Evolutionary conservation across 2,329 filamentous ascomycete genomes (phyloP), one percentile per base, ranked within the genome.

Genomic region (Pseudohalonectria lignicola): DNA sequence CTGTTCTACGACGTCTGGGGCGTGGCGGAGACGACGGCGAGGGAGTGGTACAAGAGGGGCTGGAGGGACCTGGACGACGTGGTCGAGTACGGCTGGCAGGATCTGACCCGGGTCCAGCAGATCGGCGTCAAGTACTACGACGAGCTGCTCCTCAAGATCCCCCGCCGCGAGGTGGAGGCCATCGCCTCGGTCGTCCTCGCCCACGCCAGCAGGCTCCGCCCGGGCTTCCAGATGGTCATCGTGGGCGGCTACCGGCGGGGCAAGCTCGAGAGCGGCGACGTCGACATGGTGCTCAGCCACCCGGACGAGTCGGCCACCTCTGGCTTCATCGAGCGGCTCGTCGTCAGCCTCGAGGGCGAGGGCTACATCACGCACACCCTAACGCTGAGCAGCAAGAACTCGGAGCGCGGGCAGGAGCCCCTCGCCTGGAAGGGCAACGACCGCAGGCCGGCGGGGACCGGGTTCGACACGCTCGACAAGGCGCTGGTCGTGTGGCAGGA

Each of bases 121-220:
- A 94, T 96, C 39, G 90, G 92, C 0, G 66, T 95, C 32, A 96
- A 96, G 54, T 95, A 79, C 59, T 94, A 93, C 54, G 82, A 93
- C 25, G 90, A 96, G 45, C 83, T 98, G 39, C 63, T 74, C 33
- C 59, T 69, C 13, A 76, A 73, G 12, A 85, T 96, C 4, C 72
- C 85, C 0, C 74, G 87, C 1, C 41, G 52, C 0, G 87, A 96
- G 55, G 82, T 86, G 0, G 79, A 86, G 47, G 51, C 54, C 0
- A 94, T 94, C 38, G 75, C 73, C 0, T 50, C 61, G 4, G 64
- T 68, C 1, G 71, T 95, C 13, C 66, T 81, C 2, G 50, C 61
- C 2, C 79, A 92, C 44, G 86, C 86, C 1, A 74, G 77, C 33
- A 60, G 56, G 15, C 67, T 88, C 2, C 67, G 75, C 2, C 51